Evolutionary conservation across 2,329 filamentous ascomycete genomes (phyloP).

Genomic region (Lachnellula willkommii): DNA sequence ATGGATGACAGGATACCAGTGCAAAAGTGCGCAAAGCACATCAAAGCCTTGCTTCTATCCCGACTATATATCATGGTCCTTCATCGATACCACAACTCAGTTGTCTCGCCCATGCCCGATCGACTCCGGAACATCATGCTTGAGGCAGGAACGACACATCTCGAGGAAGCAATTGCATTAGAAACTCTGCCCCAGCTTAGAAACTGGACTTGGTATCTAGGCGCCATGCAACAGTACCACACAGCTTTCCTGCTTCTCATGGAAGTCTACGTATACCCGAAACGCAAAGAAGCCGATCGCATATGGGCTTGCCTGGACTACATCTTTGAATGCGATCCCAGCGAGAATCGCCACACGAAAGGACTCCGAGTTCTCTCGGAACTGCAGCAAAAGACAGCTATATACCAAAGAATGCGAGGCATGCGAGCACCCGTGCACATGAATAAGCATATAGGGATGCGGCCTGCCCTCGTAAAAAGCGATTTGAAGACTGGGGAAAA

Average conservation of each 20-base stretch:
- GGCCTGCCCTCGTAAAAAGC: conserved; percentile 14
- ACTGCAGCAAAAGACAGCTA: conserved; percentile 53
- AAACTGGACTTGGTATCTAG: conserved; percentile 65
- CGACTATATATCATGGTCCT: conserved; percentile 62
- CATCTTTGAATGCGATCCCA: conserved; percentile 57
- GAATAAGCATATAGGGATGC: conserved; percentile 27
- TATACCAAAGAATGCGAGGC: conserved; percentile 55
- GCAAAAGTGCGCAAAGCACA: conserved; percentile 57
- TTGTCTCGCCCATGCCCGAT: conserved; percentile 47
- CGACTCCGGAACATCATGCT: conserved; percentile 60
- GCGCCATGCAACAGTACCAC: conserved; percentile 69
- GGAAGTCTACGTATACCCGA: conserved; percentile 51
- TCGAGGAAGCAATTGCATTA: conserved; percentile 51
- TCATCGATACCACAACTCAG: conserved; percentile 55
- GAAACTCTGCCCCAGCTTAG: conserved; percentile 48
- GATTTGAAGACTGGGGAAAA: conserved; percentile 1
- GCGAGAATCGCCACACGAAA: conserved; percentile 51
- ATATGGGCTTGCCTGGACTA: conserved; percentile 70
- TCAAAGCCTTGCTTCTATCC: conserved; percentile 59
- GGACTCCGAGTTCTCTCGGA: conserved; percentile 56
- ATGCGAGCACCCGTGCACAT: conserved; percentile 44
- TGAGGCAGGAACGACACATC: conserved; percentile 48
- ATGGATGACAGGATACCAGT: conserved; percentile 55
- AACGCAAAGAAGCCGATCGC: conserved; percentile 50
- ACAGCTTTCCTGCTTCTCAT: conserved; percentile 62